A percentile compares a stretch with the other conserved stretches of the same genome.
phyloP scores from a whole-genome alignment of 805 yeast species.

The Scheffersomyces spartinae region DNA sequence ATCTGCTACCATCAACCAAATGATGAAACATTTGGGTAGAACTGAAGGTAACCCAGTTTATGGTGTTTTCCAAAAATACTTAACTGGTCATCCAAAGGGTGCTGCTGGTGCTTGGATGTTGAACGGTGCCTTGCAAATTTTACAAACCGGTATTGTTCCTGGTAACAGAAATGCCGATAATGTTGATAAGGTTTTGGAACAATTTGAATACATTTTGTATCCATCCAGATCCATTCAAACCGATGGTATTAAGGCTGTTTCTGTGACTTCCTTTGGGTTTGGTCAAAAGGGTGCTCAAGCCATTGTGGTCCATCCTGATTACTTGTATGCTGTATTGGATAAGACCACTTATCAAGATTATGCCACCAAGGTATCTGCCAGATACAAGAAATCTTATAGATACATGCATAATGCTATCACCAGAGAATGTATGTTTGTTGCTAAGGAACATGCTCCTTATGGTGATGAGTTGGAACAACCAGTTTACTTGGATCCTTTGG shows the following conservation, averaged over 20 bases:
- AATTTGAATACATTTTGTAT: constrained; percentile 80
- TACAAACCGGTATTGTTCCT: constrained; percentile 89
- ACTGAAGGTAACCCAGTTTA: constrained; percentile 94
- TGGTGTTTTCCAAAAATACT: constrained; percentile 97
- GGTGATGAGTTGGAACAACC: constrained; percentile 74
- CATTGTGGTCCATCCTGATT: constrained; percentile 83
- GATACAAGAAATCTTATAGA: constrained; percentile 86
- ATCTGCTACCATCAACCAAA: constrained; percentile 77
- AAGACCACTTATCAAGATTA: constrained; percentile 62
- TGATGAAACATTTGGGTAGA: constrained; percentile 95
- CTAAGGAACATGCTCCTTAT: constrained; percentile 92
- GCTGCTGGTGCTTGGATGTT: constrained; percentile 99
- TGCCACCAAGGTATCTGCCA: constrained; percentile 53
- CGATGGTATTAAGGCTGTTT: constrained; percentile 94
- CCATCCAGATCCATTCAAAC: constrained; percentile 92
- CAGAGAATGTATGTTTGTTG: constrained; percentile 81
- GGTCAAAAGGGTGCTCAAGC: constrained; percentile 99
- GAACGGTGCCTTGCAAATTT: constrained; percentile 92
- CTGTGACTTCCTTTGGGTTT: constrained; percentile 95
- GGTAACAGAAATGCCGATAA: constrained; percentile 99
- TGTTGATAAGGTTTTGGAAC: constrained; percentile 71
- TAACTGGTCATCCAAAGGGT: constrained; percentile 99
- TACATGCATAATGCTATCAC: constrained; percentile 94
- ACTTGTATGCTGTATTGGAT: constrained; percentile 76
- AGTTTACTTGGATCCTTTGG: constrained; percentile 94